Base-by-base conservation (phyloP, 441 rosid species). In the Manihot esculenta region DNA sequence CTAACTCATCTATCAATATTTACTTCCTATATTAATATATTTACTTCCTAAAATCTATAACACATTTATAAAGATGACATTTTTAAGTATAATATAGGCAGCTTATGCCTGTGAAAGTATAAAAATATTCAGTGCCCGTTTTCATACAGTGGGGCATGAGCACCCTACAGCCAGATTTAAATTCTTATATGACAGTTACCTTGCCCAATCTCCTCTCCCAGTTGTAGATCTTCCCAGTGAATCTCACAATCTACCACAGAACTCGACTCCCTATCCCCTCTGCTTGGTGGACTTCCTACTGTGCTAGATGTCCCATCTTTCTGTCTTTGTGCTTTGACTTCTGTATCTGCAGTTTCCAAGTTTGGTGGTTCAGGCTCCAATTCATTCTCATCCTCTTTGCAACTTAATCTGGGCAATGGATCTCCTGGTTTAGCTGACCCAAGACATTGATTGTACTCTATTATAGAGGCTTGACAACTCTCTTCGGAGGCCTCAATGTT, bases 121-220 rank as follows among this genome's bases (percentile, higher is more conserved):
- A 47, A 42, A 23, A 62, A 41, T 42, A 63, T 14, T 1, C 23
- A 23, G 48, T 45, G 53, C 67, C 44, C 20, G 8, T 23, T 45
- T 45, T 45, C 51, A 24, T 45, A 42, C 2, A 11, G 66, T 24
- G 18, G 30, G 64, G 12, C n/a, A 62, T 20, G 7, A 41, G 50
- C 30, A 45, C 11, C 27, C 12, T 62, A 12, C 45, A 30, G 23
- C 9, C 30, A 53, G 60, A 51, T 35, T 53, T n/a, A 7, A 66
- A 51, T 10, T 53, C n/a, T 51, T 66, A 21, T 30, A 55, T 20
- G 78, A 68, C 38, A 13, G 45, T 72, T 83, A 91, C 97, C 98
- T 88, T 86, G 86, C 15, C 97, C 98, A 64, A 91, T 80, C 82
- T 88, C 89, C 78, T 87, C 92, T 51, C 93, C 86, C 41, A 93